These are phyloP conservation scores for Thozetella sp. DNA, from an alignment of 495 filamentous ascomycete species.

Conservation along the genomic window DNA sequence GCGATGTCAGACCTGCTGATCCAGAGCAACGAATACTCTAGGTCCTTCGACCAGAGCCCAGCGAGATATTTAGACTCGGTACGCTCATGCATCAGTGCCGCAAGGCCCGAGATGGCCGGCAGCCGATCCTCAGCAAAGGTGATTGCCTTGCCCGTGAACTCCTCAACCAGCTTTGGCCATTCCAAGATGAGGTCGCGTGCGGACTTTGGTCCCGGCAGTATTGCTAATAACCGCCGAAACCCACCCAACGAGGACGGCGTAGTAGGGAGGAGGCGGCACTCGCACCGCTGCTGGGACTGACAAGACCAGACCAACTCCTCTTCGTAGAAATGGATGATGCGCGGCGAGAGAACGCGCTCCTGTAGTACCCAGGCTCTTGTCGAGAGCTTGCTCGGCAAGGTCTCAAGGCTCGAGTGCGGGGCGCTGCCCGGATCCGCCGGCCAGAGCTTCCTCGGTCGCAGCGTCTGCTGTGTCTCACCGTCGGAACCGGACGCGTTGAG, in stretches of 20 bases:
- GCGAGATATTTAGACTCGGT: background rate
- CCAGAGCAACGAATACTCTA: background rate
- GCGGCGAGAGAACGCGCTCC: background rate
- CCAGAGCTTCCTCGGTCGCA: background rate
- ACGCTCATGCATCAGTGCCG: background rate
- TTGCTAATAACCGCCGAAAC: too few species aligned
- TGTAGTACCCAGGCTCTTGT: background rate
- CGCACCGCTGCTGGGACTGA: background rate
- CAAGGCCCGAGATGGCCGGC: background rate
- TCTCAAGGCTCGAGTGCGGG: background rate
- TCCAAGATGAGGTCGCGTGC: too few species aligned
- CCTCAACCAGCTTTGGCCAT: background rate
- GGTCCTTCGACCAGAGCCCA: background rate
- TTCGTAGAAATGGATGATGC: background rate
- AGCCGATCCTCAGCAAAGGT: background rate
- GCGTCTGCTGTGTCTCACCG: background rate
- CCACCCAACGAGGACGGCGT: too few species aligned
- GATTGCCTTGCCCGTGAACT: background rate
- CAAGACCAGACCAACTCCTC: background rate
- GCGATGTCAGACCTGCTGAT: background rate
- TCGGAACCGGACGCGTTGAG: too few species aligned
- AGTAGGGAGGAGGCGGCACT: background rate
- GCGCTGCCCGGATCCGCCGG: background rate
- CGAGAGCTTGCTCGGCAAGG: background rate
- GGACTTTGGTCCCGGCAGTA: too few species aligned